Conservation (phyloP, 805 yeast species). For the Pichia insulana region DNA sequence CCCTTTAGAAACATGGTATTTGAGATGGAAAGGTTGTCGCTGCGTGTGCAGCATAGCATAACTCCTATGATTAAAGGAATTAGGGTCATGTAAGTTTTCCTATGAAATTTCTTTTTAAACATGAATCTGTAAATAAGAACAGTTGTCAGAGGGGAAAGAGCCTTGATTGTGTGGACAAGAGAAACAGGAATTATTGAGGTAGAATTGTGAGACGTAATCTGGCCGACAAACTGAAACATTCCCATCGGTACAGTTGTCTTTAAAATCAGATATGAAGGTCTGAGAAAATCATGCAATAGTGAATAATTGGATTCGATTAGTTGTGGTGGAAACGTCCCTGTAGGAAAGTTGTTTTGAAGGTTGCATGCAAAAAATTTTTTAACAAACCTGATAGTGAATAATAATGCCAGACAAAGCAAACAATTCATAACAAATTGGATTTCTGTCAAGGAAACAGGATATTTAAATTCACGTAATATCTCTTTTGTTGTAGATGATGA, state of each 20-base stretch:
- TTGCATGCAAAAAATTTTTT: conserved; percentile 7
- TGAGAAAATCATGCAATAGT: conserved; percentile 33
- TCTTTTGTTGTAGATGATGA: conserved; percentile 77
- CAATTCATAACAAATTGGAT: conserved; percentile 75
- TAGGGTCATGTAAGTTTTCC: conserved; percentile 68
- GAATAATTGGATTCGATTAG: conserved; percentile 25
- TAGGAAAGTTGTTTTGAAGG: conserved; percentile 31
- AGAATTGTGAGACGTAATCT: conserved; percentile 85
- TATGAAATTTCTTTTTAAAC: conserved; percentile 48
- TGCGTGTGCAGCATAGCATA: conserved; percentile 62
- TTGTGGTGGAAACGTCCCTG: conserved; percentile 40
- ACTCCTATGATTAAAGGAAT: conserved; percentile 78
- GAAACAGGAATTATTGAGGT: conserved; percentile 90
- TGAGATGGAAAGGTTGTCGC: conserved; percentile 20
- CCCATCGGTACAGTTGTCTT: conserved; percentile 89
- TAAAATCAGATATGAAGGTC: conserved; percentile 46
- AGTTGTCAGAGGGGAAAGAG: conserved; percentile 82
- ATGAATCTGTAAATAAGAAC: conserved; percentile 66
- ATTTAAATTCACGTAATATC: conserved; percentile 58
- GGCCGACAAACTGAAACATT: conserved; percentile 85
- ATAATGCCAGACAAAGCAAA: conserved; percentile 39
- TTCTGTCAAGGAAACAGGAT: conserved; percentile 86
- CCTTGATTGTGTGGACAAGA: conserved; percentile 87
- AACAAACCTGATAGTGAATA: conserved; percentile 16
- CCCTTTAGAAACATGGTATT: conserved; percentile 30